Conservation (phyloP, 148 eudicot genomes). For the Rhododendron molle region DNA sequence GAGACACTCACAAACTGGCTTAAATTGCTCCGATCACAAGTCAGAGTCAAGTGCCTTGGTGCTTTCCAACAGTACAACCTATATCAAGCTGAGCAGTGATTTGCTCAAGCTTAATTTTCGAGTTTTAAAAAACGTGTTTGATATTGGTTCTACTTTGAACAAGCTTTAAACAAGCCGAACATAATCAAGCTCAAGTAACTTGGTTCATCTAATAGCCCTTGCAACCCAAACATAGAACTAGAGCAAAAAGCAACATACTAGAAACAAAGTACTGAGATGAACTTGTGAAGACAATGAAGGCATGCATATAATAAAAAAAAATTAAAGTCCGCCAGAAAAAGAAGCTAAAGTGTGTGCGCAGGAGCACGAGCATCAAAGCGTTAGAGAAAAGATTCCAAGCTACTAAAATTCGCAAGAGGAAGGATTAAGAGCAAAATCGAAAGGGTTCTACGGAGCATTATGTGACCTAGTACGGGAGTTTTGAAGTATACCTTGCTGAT, state of each 20-base stretch:
- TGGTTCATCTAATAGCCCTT: neutral
- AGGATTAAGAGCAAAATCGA: neutral
- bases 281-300: neutral
- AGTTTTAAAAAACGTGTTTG: neutral
- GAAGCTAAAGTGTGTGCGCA: neutral
- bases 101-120: neutral
- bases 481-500: constrained; percentile 73
- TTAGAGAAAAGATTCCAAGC: neutral
- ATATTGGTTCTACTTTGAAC: neutral
- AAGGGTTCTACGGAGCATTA: too few relatives aligned
- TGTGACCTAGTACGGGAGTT: too few relatives aligned
- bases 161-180: neutral
- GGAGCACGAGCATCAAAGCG: neutral
- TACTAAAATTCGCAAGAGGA: neutral
- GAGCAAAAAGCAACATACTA: neutral
- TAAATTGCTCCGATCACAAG: neutral
- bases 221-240: neutral
- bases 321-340: neutral
- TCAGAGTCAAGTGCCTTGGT: neutral
- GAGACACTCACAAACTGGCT: neutral
- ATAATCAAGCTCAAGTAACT: neutral
- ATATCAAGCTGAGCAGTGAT: neutral
- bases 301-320: neutral
- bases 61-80: neutral
- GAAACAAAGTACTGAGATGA: neutral